These are phyloP conservation scores for Fonsecaea multimorphosa DNA, from an alignment of 2,329 filamentous ascomycete species.

Conservation along the genomic window DNA sequence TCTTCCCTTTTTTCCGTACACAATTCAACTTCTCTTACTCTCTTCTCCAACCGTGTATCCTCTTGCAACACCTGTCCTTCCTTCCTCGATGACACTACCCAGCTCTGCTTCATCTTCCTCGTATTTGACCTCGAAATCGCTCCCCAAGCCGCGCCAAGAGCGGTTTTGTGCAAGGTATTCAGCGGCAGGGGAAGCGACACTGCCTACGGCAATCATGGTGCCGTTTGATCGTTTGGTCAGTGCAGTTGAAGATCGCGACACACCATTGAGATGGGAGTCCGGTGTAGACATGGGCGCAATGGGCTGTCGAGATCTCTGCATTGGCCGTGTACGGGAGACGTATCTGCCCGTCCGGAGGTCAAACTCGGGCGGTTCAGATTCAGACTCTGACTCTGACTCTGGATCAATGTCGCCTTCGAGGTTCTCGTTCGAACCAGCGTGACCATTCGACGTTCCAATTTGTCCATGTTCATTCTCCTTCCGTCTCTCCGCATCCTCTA, in stretches of 20 bases:
- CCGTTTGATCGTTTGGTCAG: constrained; percentile 68
- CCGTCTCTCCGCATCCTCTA: constrained; percentile 46
- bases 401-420: constrained; percentile 39
- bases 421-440: constrained; percentile 41
- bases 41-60: constrained; percentile 76
- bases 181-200: constrained; percentile 86
- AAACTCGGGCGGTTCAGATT: constrained; percentile 79
- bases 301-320: constrained; percentile 46
- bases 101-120: constrained; percentile 58
- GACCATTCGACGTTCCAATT: constrained; percentile 16
- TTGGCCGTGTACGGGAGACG: constrained; percentile 69
- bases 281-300: not conserved
- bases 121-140: constrained; percentile 72
- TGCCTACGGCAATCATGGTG: constrained; percentile 80
- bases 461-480: constrained; percentile 13
- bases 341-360: constrained; percentile 88
- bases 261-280: constrained; percentile 20
- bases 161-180: constrained; percentile 81
- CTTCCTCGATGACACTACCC: constrained; percentile 78
- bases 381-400: constrained; percentile 68
- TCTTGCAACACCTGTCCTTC: constrained; percentile 82
- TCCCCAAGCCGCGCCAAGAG: constrained; percentile 91
- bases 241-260: constrained; percentile 50
- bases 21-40: constrained; percentile 23
- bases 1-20: not conserved